Evolutionary conservation across 2,329 filamentous ascomycete species (phyloP).

Genomic region (Didymella arachidicola): DNA sequence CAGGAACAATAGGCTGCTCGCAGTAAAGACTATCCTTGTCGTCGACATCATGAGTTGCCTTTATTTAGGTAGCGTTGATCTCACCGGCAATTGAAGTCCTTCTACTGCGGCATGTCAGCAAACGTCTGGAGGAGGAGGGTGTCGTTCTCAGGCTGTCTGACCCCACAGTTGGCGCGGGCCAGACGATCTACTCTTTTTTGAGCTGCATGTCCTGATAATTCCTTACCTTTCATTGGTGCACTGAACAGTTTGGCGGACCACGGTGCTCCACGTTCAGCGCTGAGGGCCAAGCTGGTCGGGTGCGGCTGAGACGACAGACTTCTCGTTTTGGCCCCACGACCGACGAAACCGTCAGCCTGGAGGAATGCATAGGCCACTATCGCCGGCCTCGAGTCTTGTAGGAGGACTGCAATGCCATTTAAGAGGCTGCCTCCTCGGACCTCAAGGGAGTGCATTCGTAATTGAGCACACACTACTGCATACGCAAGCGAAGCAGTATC

Average conservation of each 20-base stretch:
- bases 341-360: constrained; percentile 21
- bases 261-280: constrained; percentile 18
- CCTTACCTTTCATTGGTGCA: constrained; percentile 9
- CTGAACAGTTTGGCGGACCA: constrained; percentile 14
- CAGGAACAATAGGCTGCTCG: constrained; percentile 3
- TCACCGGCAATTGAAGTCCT: neutral
- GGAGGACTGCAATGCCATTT: constrained; percentile 14
- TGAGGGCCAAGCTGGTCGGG: constrained; percentile 20
- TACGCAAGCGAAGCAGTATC: constrained; percentile 10
- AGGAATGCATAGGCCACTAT: constrained; percentile 15
- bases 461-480: constrained; percentile 16
- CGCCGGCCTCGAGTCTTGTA: constrained; percentile 11
- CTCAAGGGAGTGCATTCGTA: constrained; percentile 15
- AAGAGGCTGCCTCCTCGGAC: constrained; percentile 16
- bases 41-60: constrained; percentile 9
- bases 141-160: constrained; percentile 6
- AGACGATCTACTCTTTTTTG: constrained; percentile 14
- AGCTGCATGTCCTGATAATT: constrained; percentile 15
- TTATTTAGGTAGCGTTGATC: constrained; percentile 1
- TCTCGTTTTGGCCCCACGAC: constrained; percentile 21
- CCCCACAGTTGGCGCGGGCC: constrained; percentile 17
- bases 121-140: neutral
- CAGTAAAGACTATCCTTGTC: constrained; percentile 5
- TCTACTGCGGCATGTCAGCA: constrained; percentile 3
- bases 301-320: constrained; percentile 22